phyloP scores from a whole-genome alignment of 2,329 filamentous ascomycete genomes.

The Ustilaginoidea virens region DNA sequence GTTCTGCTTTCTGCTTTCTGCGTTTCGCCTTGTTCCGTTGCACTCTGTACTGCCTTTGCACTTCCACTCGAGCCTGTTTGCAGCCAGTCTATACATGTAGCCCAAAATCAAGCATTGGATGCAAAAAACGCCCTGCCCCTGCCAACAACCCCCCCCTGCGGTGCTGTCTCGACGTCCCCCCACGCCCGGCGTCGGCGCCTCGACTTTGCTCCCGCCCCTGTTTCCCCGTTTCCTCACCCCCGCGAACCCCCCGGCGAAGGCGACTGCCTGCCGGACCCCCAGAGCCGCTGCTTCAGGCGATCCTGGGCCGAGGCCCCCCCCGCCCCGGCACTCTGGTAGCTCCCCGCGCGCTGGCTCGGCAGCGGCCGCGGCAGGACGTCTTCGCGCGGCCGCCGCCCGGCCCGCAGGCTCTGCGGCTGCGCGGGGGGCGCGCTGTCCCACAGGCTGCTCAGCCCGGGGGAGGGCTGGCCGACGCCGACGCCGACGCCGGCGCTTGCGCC shows the following conservation, averaged over 20 bases:
- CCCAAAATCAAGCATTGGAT: no score
- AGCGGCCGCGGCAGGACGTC: constrained; percentile 40
- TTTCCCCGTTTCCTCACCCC: no score
- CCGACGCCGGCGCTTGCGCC: constrained; percentile 36
- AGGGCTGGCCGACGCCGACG: constrained; percentile 36
- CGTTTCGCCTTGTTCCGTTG: no score
- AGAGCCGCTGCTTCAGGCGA: constrained; percentile 63
- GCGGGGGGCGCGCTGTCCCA: constrained; percentile 34
- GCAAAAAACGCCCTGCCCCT: no score
- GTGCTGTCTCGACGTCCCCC: no score
- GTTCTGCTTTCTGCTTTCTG: no score
- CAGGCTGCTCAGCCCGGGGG: constrained; percentile 34
- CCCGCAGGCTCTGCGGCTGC: constrained; percentile 27
- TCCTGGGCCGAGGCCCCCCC: constrained; percentile 54
- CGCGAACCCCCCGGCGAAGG: no score
- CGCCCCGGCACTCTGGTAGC: constrained; percentile 43
- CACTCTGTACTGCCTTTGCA: no score
- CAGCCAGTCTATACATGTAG: no score
- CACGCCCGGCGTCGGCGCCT: constrained; percentile 20
- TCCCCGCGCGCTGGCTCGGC: constrained; percentile 59
- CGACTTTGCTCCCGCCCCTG: constrained; percentile 28
- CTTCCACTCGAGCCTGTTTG: no score
- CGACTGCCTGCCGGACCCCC: constrained; percentile 46
- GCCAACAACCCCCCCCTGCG: no score
- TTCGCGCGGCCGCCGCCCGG: constrained; percentile 19